Evolutionary conservation across 495 filamentous ascomycete species (phyloP).

Genomic region (Melanomma pulvis-pyrius): DNA sequence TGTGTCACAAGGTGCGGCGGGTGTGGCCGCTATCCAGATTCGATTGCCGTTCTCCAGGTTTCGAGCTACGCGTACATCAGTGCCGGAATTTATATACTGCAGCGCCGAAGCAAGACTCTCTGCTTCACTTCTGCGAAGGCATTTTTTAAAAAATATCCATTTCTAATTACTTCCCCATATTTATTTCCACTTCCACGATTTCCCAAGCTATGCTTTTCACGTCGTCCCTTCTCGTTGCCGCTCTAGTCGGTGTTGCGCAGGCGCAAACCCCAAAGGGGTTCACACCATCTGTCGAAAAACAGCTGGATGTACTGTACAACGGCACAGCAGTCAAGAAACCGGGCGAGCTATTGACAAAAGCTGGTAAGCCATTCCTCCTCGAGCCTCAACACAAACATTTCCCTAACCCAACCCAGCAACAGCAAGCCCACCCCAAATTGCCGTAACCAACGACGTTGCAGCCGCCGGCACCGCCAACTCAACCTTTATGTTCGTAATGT

Average conservation of each 20-base stretch:
- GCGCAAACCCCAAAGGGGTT: conserved; percentile 36
- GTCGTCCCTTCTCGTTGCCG: conserved; percentile 13
- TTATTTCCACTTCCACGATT: background rate
- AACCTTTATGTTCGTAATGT: conserved; percentile 36
- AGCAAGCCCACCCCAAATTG: conserved; percentile 19
- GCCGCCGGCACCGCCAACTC: background rate
- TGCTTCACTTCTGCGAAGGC: background rate
- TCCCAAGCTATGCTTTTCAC: conserved; percentile 11
- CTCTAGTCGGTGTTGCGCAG: conserved; percentile 25
- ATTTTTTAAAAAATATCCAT: background rate
- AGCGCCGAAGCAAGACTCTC: background rate
- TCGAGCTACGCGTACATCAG: conserved; percentile 16
- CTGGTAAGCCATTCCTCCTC: conserved; percentile 11
- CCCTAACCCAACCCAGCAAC: conserved; percentile 17
- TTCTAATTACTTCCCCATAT: background rate
- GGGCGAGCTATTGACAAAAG: conserved; percentile 25
- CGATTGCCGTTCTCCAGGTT: background rate
- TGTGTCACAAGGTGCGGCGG: conserved; percentile 15
- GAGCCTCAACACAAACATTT: background rate
- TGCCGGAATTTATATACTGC: conserved; percentile 5
- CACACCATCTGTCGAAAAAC: conserved; percentile 23
- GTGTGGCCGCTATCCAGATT: conserved; percentile 2
- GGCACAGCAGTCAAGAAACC: conserved; percentile 24
- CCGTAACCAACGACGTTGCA: background rate
- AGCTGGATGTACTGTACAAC: conserved; percentile 32